Base-by-base conservation (phyloP, 768 basidiomycete species). In the Tulasnella sp. region DNA sequence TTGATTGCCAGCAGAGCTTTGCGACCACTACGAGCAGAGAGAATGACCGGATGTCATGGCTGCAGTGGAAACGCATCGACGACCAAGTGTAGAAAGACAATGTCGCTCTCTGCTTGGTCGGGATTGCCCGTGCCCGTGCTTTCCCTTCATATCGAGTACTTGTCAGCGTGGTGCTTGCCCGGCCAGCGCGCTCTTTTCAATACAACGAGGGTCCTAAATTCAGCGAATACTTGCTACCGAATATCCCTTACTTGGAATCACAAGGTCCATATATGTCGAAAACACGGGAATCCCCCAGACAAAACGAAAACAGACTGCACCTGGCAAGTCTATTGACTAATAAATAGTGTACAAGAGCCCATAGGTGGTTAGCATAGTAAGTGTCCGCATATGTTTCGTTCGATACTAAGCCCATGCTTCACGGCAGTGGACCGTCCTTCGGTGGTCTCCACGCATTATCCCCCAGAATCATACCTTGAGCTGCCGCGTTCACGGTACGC, bases 1-100 rank as follows among this genome's bases (percentile, higher is more conserved):
- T 16, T n/a, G 34, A 24, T 39, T 34, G 39, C 24, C 14, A 1
- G 31, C 16, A 27, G 9, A 24, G 4, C n/a, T 18, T 40, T 71
- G n/a, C n/a, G n/a, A 27, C 52, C 74, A 38, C 38, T 42, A 24
- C 40, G 38, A 19, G 78, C 71, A 36, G 46, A 38, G 31, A 75
- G 36, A 48, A 76, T 27, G 31, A 79, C 77, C 18, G 81, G 79
- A 58, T 74, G 76, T 79, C 81, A 81, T 10, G 81, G 81, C 56
- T 81, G 79, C 27, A 81, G 62, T 5, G 79, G 80, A n/a, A 81
- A 71, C n/a, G 80, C 76, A 24, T 76, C 74, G 34, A 77, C 48
- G n/a, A 76, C 16, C 31, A 68, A 52, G 38, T 80, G 75, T 21
- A 81, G 48, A 68, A 76, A 81, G 18, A 81, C 79, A 46, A 79